Conservation (phyloP, 768 basidiomycete species). For the Pisolithus tinctorius region DNA sequence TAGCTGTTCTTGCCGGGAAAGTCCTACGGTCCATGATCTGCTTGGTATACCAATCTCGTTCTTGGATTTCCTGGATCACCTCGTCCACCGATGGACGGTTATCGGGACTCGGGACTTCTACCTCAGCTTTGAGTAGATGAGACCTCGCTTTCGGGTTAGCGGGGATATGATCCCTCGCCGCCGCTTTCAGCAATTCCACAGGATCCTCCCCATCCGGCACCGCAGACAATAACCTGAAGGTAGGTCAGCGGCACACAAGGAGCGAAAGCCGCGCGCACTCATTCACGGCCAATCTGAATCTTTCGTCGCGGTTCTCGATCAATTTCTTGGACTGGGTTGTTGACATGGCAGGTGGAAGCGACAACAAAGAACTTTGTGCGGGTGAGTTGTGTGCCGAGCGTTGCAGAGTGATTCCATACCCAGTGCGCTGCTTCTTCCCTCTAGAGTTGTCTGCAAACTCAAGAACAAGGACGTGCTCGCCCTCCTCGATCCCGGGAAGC, state of each 20-base stretch:
- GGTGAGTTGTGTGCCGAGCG: constrained; percentile 2
- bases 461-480: constrained; percentile 44
- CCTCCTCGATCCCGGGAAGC: constrained; percentile 22
- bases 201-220: constrained; percentile 52
- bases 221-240: constrained; percentile 50
- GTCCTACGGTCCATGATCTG: constrained; percentile 60
- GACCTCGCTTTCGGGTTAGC: constrained; percentile 39
- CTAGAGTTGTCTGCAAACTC: constrained; percentile 44
- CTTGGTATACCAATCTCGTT: constrained; percentile 58
- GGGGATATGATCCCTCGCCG: constrained; percentile 67
- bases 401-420: constrained; percentile 12
- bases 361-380: constrained; percentile 12
- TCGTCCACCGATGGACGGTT: constrained; percentile 51
- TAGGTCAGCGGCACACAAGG: not conserved
- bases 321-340: constrained; percentile 60
- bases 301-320: constrained; percentile 61
- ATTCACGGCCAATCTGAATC: constrained; percentile 58
- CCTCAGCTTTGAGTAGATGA: constrained; percentile 3
- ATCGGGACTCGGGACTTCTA: constrained; percentile 33
- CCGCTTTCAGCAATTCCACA: constrained; percentile 53
- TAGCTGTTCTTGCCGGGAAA: constrained; percentile 45
- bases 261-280: constrained; percentile 41
- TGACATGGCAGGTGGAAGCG: constrained; percentile 34
- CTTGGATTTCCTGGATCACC: constrained; percentile 51
- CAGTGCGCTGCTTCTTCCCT: constrained; percentile 24